Base-by-base conservation (phyloP, 31 red algal species). In the Endocladia muricata region DNA sequence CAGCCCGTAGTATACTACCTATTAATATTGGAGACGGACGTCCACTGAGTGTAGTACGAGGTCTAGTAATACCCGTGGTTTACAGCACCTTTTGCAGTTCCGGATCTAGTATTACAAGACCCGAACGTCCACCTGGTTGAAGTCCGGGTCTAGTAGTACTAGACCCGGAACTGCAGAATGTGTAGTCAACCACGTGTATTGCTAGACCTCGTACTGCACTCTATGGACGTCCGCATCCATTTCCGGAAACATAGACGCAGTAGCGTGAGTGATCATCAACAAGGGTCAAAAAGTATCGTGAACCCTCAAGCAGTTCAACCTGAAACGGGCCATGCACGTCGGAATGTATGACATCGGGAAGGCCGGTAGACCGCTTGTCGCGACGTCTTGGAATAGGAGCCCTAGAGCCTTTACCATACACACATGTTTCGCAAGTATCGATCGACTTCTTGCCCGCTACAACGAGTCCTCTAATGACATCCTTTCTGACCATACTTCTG, bases 181-280 rank as follows among this genome's bases (percentile, higher is more conserved):
- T n/a, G n/a, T n/a, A n/a, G n/a, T n/a, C n/a, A n/a, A n/a, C n/a
- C n/a, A n/a, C n/a, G n/a, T n/a, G n/a, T n/a, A n/a, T n/a, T n/a
- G n/a, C n/a, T n/a, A n/a, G n/a, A n/a, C n/a, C n/a, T n/a, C n/a
- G n/a, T n/a, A n/a, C n/a, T n/a, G n/a, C n/a, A n/a, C n/a, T n/a
- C n/a, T n/a, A n/a, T n/a, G n/a, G n/a, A n/a, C n/a, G n/a, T n/a
- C n/a, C n/a, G n/a, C n/a, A n/a, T n/a, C n/a, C n/a, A n/a, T n/a
- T n/a, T n/a, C n/a, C n/a, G 30, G 49, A 2, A 43, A 38, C 43
- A 42, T 48, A 2, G 65, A 69, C 49, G 43, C 49, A 48, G 3
- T 69, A 2, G n/a, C n/a, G n/a, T n/a, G 70, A 30, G 49, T 56
- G 42, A 49, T 74, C 70, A 32, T 74, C 70, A 3, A 29, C 57